Evolutionary conservation across 2,329 filamentous ascomycete genomes (phyloP).

Genomic region (Ascochyta koolunga): DNA sequence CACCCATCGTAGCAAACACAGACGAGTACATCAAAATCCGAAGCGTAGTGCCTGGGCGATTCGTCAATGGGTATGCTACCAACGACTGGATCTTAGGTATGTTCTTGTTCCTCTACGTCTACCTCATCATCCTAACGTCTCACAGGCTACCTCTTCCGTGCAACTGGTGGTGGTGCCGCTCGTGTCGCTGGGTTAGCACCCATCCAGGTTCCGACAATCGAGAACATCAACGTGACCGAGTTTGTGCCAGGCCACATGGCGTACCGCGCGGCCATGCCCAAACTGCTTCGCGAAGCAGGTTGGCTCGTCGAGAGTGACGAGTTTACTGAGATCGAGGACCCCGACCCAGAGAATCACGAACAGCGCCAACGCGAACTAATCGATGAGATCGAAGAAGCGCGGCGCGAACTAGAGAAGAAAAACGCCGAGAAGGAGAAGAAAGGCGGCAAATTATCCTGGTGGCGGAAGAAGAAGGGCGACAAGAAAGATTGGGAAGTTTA

Average conservation of each 20-base stretch:
- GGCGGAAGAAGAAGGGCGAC: conserved; percentile 79
- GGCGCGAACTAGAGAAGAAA: conserved; percentile 82
- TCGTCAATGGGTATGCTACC: conserved; percentile 90
- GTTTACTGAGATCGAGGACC: conserved; percentile 95
- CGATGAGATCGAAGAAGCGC: conserved; percentile 93
- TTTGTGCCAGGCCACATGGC: conserved; percentile 93
- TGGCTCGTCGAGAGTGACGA: conserved; percentile 93
- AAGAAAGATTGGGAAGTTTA: conserved; percentile 96
- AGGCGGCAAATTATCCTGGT: conserved; percentile 67
- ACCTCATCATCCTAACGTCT: conserved; percentile 13
- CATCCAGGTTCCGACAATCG: conserved; percentile 80
- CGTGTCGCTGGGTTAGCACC: conserved; percentile 82
- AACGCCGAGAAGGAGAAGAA: conserved; percentile 63
- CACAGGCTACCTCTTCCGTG: conserved; percentile 82
- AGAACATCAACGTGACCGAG: conserved; percentile 88
- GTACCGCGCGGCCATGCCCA: conserved; percentile 91
- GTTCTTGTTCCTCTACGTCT: conserved; percentile 1
- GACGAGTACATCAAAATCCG: conserved; percentile 85
- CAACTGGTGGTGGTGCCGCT: conserved; percentile 90
- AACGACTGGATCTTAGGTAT: conserved; percentile 93
- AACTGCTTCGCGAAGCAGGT: conserved; percentile 82
- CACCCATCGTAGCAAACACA: conserved; percentile 86
- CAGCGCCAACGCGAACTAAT: conserved; percentile 90
- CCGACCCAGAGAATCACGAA: conserved; percentile 90
- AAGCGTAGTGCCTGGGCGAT: conserved; percentile 87